phyloP scores from a whole-genome alignment of 768 basidiomycete genomes.

The Psilocybe cyanescens region DNA sequence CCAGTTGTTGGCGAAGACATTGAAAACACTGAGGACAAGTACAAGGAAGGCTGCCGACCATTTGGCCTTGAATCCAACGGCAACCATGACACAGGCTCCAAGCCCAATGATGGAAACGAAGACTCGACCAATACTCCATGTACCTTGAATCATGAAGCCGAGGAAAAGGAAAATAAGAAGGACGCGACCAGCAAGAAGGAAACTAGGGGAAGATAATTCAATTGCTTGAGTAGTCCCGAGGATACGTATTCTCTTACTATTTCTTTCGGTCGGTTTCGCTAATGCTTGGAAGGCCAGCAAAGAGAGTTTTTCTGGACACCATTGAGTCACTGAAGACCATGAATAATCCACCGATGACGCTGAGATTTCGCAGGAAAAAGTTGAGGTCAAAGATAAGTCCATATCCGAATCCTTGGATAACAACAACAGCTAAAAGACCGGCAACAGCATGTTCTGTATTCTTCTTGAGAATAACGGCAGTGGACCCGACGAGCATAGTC shows the following conservation, averaged over 20 bases:
- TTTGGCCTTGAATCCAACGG: slow-evolving; percentile 98
- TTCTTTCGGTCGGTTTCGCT: slow-evolving; percentile 97
- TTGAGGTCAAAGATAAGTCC: slow-evolving; percentile 99
- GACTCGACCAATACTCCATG: slow-evolving; percentile 86
- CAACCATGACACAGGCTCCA: slow-evolving; percentile 93
- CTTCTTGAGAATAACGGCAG: slow-evolving; percentile 84
- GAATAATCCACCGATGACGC: slow-evolving; percentile 96
- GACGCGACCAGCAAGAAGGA: slow-evolving; percentile 95
- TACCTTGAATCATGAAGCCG: slow-evolving; percentile 93
- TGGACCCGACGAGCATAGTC: slow-evolving; percentile 89
- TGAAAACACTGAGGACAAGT: slow-evolving; percentile 89
- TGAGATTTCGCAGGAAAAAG: slow-evolving; percentile 99
- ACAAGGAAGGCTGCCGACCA: slow-evolving; percentile 98
- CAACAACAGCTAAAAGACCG: slow-evolving; percentile 88
- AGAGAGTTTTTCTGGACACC: slow-evolving; percentile 82
- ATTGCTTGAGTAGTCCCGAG: neutral
- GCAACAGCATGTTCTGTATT: slow-evolving; percentile 89
- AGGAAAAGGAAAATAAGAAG: slow-evolving; percentile 99
- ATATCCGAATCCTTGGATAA: slow-evolving; percentile 97
- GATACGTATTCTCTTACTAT: slow-evolving; percentile 66
- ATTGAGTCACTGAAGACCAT: slow-evolving; percentile 99
- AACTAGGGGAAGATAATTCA: slow-evolving; percentile 49
- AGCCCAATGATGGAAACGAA: slow-evolving; percentile 91
- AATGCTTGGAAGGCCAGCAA: slow-evolving; percentile 88
- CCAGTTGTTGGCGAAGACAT: slow-evolving; percentile 99